A percentile compares a stretch with the other conserved stretches of the same genome.
These are phyloP conservation scores for Arxiozyma bovina DNA, from an alignment of 1,139 yeast species.

Conservation along the genomic window DNA sequence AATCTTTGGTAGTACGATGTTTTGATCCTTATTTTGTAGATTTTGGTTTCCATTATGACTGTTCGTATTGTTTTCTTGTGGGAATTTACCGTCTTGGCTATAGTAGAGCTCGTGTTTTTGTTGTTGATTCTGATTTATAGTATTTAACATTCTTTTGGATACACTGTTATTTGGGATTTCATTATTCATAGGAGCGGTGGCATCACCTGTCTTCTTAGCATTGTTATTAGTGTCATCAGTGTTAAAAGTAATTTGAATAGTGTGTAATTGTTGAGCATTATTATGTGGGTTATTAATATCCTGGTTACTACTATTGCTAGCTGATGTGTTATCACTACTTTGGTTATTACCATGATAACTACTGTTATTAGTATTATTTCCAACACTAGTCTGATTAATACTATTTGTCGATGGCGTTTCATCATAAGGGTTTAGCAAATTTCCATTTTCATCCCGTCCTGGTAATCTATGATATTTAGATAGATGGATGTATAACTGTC, in stretches of 20 bases:
- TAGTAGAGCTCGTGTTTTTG: neutral
- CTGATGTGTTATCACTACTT: neutral
- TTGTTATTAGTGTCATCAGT: neutral
- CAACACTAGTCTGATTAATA: neutral
- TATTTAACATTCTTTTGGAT: neutral
- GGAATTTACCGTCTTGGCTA: neutral
- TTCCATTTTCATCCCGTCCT: constrained; percentile 13
- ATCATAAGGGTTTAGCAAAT: constrained; percentile 5
- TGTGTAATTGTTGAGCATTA: neutral
- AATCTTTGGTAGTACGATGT: neutral
- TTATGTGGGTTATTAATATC: neutral
- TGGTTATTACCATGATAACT: neutral
- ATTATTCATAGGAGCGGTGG: neutral
- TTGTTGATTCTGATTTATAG: neutral
- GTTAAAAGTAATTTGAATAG: neutral
- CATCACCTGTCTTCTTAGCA: neutral
- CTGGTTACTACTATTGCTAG: neutral
- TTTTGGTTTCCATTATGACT: neutral
- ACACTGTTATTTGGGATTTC: neutral
- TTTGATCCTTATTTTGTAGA: neutral
- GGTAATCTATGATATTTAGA: constrained; percentile 65
- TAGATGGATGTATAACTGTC: constrained; percentile 68
- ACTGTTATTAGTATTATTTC: neutral
- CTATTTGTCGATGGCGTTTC: constrained; percentile 1
- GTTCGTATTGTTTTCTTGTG: neutral